Evolutionary conservation across 2,329 filamentous ascomycete genomes (phyloP).

Genomic region (Xylariaceae sp.): DNA sequence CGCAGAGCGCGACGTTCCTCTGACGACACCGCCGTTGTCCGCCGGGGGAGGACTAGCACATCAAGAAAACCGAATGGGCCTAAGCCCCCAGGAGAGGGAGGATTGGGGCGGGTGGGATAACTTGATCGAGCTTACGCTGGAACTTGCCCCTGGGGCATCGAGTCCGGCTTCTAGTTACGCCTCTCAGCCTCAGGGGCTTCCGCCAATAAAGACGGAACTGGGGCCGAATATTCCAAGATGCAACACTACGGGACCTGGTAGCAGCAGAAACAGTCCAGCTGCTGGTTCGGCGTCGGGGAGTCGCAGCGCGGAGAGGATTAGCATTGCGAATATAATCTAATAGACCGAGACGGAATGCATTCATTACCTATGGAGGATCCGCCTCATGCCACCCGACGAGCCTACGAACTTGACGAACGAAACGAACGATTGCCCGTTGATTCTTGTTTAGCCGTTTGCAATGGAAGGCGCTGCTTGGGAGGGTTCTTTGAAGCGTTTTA

Average conservation of each 20-base stretch:
- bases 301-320: slow-evolving; percentile 48
- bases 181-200: slow-evolving; percentile 33
- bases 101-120: slow-evolving; percentile 84
- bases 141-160: slow-evolving; percentile 48
- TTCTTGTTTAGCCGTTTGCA: slow-evolving; percentile 18
- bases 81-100: slow-evolving; percentile 59
- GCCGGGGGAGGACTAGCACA: slow-evolving; percentile 42
- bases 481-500: slow-evolving; percentile 18
- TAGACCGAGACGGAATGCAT: too few relatives aligned
- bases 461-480: slow-evolving; percentile 22
- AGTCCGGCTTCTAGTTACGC: slow-evolving; percentile 33
- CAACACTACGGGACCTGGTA: slow-evolving; percentile 25
- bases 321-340: slow-evolving; percentile 50
- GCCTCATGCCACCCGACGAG: slow-evolving; percentile 19
- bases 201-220: slow-evolving; percentile 39
- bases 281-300: slow-evolving; percentile 35
- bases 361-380: background rate
- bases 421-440: slow-evolving; percentile 33
- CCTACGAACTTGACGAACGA: slow-evolving; percentile 29
- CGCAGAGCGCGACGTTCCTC: slow-evolving; percentile 51
- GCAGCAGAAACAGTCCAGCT: slow-evolving; percentile 39
- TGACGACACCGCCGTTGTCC: slow-evolving; percentile 31
- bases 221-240: slow-evolving; percentile 28
- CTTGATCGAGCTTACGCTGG: slow-evolving; percentile 65
- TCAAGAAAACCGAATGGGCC: slow-evolving; percentile 51